phyloP scores from a whole-genome alignment of 2,329 filamentous ascomycete species.

The Colletotrichum limetticola region DNA sequence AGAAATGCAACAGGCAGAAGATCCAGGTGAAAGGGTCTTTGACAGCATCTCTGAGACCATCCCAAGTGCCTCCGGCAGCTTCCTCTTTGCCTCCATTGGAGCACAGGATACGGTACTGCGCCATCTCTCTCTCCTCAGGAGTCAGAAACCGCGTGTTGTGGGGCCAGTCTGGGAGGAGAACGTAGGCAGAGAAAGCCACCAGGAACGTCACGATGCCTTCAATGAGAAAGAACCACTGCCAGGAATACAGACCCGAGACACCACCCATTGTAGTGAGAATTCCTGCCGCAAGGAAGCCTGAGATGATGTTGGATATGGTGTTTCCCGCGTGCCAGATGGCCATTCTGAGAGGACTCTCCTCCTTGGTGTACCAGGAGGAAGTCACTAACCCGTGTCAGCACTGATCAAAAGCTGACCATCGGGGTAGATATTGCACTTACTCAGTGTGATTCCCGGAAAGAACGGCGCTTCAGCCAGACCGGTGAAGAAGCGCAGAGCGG shows the following conservation, averaged over 20 bases:
- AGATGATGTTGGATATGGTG: constrained; percentile 56
- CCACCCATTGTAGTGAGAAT: constrained; percentile 56
- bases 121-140: constrained; percentile 52
- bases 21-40: constrained; percentile 52
- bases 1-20: constrained; percentile 53
- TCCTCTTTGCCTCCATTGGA: constrained; percentile 49
- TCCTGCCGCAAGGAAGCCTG: constrained; percentile 55
- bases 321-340: constrained; percentile 57
- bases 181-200: constrained; percentile 45
- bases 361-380: constrained; percentile 57
- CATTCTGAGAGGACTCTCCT: constrained; percentile 53
- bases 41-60: constrained; percentile 45
- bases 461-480: constrained; percentile 49
- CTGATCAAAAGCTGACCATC: too few relatives aligned
- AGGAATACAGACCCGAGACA: constrained; percentile 48
- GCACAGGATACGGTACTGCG: constrained; percentile 46
- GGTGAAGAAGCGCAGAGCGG: constrained; percentile 41
- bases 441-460: constrained; percentile 59
- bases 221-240: constrained; percentile 60
- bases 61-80: constrained; percentile 47
- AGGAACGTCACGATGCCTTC: constrained; percentile 50
- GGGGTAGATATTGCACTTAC: constrained; percentile 24
- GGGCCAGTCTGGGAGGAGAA: constrained; percentile 52
- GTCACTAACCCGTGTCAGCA: constrained; percentile 39
- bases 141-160: constrained; percentile 50